Conservation (phyloP, 2,329 filamentous ascomycete genomes). For the Hymenoscyphus linearis region DNA sequence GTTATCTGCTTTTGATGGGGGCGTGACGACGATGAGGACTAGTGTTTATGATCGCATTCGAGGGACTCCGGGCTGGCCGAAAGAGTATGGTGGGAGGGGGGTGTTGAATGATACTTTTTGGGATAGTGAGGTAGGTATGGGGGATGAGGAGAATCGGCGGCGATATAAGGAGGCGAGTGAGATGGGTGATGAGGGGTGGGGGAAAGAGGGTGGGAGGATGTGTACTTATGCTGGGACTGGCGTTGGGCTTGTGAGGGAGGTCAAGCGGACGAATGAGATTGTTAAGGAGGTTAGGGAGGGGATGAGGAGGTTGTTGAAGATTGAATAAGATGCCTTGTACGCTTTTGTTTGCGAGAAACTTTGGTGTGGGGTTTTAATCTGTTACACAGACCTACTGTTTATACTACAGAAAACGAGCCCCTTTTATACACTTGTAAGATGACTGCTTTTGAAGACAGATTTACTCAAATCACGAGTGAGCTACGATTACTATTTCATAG, state of each 20-base stretch:
- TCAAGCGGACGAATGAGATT: constrained; percentile 16
- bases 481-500: too few species aligned
- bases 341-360: too few species aligned
- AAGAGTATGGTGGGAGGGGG: constrained; percentile 48
- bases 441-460: too few species aligned
- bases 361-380: too few species aligned
- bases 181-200: constrained; percentile 45
- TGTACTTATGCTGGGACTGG: constrained; percentile 19
- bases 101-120: constrained; percentile 47
- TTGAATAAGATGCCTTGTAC: not conserved
- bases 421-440: too few species aligned
- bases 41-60: constrained; percentile 45
- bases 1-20: constrained; percentile 41
- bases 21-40: constrained; percentile 40
- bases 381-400: too few species aligned
- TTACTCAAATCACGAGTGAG: too few species aligned
- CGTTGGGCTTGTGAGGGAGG: constrained; percentile 18
- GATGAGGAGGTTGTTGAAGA: not conserved
- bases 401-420: too few species aligned
- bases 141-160: constrained; percentile 33
- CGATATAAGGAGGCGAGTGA: constrained; percentile 38
- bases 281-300: constrained; percentile 13
- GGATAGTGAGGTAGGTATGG: constrained; percentile 35
- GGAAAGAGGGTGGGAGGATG: constrained; percentile 21
- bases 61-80: constrained; percentile 52